Conservation (phyloP, 495 filamentous ascomycete genomes). For the Talaromyces thailandensis region DNA sequence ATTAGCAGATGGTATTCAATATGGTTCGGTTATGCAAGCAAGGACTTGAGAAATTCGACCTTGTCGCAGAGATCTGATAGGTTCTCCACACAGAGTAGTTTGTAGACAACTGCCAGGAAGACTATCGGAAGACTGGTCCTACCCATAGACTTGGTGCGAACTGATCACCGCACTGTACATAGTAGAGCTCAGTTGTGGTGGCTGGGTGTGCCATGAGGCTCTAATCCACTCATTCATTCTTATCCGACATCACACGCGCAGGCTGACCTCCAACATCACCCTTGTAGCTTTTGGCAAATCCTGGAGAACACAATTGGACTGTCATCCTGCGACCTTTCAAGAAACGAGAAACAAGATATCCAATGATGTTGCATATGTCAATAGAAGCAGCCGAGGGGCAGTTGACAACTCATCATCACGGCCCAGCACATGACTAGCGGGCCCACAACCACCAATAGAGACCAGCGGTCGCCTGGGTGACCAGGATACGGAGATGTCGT, state of each 20-base stretch:
- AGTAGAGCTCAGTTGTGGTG: not conserved
- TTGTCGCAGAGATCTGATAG: not conserved
- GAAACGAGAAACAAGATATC: not conserved
- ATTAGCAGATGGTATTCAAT: not conserved
- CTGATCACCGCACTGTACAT: not conserved
- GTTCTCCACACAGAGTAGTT: no score
- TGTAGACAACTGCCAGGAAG: not conserved
- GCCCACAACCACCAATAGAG: constrained; percentile 4
- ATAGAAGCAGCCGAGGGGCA: constrained; percentile 1
- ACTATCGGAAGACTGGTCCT: no score
- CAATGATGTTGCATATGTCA: constrained; percentile 3
- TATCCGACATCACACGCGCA: not conserved
- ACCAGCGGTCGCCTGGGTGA: constrained; percentile 3
- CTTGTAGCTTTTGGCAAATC: not conserved
- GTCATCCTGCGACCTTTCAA: not conserved
- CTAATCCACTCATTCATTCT: not conserved
- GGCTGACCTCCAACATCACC: not conserved
- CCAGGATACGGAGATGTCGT: not conserved
- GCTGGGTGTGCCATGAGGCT: not conserved
- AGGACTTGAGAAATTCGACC: not conserved
- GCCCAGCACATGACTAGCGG: constrained; percentile 5
- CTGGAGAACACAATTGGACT: not conserved
- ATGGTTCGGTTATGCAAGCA: not conserved
- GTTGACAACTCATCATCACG: constrained; percentile 7
- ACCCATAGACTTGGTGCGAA: not conserved